Evolutionary conservation across 257 asterid genomes (phyloP).

Genomic region (Solanum chmielewskii): DNA sequence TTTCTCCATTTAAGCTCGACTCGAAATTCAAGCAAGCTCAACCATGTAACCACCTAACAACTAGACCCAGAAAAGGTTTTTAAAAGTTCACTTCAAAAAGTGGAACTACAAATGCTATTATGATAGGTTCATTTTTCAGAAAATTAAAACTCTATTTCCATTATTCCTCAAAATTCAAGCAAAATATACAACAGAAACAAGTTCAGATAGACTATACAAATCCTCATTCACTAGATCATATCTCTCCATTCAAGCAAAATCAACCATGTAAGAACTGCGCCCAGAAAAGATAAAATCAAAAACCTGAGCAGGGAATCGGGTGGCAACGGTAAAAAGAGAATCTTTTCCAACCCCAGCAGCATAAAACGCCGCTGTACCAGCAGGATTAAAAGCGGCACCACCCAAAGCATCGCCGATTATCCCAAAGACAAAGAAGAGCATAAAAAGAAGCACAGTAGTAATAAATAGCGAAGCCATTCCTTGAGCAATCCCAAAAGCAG

Average conservation of each 20-base stretch:
- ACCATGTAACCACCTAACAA: not conserved
- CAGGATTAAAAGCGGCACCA: conserved; percentile 86
- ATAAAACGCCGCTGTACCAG: conserved; percentile 70
- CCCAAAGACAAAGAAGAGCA: conserved; percentile 53
- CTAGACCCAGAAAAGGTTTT: not conserved
- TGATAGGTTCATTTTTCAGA: not conserved
- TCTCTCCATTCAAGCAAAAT: not conserved
- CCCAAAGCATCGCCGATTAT: conserved; percentile 56
- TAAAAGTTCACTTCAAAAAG: not conserved
- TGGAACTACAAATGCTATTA: not conserved
- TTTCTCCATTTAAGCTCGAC: not conserved
- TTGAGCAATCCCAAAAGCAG: conserved; percentile 37
- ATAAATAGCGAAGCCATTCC: conserved; percentile 34
- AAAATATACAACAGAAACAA: not conserved
- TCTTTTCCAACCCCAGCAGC: conserved; percentile 60
- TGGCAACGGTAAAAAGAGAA: conserved; percentile 55
- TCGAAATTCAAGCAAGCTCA: not conserved
- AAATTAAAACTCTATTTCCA: not conserved
- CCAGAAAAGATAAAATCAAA: not conserved
- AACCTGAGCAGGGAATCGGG: conserved; percentile 54
- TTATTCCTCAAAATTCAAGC: not conserved
- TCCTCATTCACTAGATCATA: not conserved
- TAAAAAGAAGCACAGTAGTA: conserved; percentile 44
- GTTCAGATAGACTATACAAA: not conserved
- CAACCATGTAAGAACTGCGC: not conserved